Conservation (phyloP, 225 moss, liverwort and hornwort species). For the Anthoceros angustus region DNA sequence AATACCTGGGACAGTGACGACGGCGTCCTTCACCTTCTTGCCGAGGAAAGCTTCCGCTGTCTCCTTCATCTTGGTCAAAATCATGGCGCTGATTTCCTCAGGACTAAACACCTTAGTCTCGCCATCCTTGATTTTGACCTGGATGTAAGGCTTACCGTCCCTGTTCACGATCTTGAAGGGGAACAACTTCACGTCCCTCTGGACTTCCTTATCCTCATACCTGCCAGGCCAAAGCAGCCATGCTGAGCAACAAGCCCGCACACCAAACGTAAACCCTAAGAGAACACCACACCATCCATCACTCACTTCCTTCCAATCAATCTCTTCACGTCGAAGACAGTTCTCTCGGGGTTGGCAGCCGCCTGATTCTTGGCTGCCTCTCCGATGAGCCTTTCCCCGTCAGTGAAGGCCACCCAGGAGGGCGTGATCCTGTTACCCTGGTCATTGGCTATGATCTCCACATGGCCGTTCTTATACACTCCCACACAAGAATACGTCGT, state of each 20-base stretch:
- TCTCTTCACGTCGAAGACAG: slow-evolving; percentile 40
- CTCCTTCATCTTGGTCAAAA: slow-evolving; percentile 37
- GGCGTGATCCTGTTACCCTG: slow-evolving; percentile 46
- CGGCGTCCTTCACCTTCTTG: slow-evolving; percentile 49
- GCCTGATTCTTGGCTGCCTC: slow-evolving; percentile 52
- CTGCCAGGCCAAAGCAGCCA: neutral
- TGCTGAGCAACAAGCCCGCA: neutral
- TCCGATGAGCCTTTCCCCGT: slow-evolving; percentile 31
- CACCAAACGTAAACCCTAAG: neutral
- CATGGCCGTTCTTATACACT: slow-evolving; percentile 43
- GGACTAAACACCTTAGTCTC: slow-evolving; percentile 38
- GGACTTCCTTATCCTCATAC: slow-evolving; percentile 40
- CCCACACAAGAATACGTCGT: slow-evolving; percentile 44
- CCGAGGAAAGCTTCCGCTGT: slow-evolving; percentile 45
- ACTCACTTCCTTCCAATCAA: slow-evolving; percentile 38
- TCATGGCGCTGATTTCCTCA: slow-evolving; percentile 42
- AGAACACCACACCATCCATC: too few relatives aligned
- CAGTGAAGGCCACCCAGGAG: slow-evolving; percentile 44
- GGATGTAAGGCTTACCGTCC: slow-evolving; percentile 39
- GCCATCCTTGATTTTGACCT: slow-evolving; percentile 23
- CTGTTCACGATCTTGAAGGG: slow-evolving; percentile 36
- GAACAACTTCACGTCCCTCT: slow-evolving; percentile 32
- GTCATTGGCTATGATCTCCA: slow-evolving; percentile 46
- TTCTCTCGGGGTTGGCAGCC: slow-evolving; percentile 29
- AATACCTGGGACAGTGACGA: slow-evolving; percentile 37